A percentile compares a stretch with the other conserved stretches of the same genome.
These are phyloP conservation scores for Aspergillus cejpii DNA, from an alignment of 2,329 filamentous ascomycete species.

Conservation along the genomic window DNA sequence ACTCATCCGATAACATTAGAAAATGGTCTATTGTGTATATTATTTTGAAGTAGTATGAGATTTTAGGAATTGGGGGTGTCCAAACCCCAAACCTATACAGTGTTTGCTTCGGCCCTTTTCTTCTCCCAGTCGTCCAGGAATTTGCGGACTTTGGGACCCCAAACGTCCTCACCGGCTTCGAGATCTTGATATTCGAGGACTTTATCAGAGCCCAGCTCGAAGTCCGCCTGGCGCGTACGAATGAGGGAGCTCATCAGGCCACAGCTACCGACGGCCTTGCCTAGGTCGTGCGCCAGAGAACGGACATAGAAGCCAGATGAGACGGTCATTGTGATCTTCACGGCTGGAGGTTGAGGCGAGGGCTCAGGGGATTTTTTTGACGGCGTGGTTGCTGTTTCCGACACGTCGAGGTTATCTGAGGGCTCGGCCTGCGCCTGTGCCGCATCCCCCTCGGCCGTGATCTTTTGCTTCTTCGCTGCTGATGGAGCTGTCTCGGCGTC, in stretches of 20 bases:
- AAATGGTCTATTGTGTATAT: background rate
- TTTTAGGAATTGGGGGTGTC: no score
- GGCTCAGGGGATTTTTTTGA: slow-evolving; percentile 4
- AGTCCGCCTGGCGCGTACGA: slow-evolving; percentile 74
- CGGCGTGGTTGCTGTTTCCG: slow-evolving; percentile 1
- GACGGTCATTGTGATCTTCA: slow-evolving; percentile 80
- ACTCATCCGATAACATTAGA: no score
- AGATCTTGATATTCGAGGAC: slow-evolving; percentile 75
- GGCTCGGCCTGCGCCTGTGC: slow-evolving; percentile 14
- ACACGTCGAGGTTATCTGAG: slow-evolving; percentile 4
- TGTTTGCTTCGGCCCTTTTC: slow-evolving; percentile 27
- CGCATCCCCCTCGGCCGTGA: slow-evolving; percentile 23
- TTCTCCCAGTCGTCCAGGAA: slow-evolving; percentile 51
- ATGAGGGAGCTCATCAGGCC: slow-evolving; percentile 80
- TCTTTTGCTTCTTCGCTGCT: slow-evolving; percentile 28
- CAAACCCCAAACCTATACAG: slow-evolving; percentile 5
- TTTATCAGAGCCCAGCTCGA: slow-evolving; percentile 61
- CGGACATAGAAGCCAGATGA: slow-evolving; percentile 96
- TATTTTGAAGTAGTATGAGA: background rate
- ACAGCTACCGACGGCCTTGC: slow-evolving; percentile 70
- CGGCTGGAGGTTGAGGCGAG: slow-evolving; percentile 55
- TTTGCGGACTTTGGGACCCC: slow-evolving; percentile 65
- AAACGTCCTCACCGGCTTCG: slow-evolving; percentile 67
- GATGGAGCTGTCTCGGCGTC: slow-evolving; percentile 1
- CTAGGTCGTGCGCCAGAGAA: slow-evolving; percentile 86